Evolutionary conservation across 73 alveolate species (phyloP).

Genomic region (Urostyla sp.): DNA sequence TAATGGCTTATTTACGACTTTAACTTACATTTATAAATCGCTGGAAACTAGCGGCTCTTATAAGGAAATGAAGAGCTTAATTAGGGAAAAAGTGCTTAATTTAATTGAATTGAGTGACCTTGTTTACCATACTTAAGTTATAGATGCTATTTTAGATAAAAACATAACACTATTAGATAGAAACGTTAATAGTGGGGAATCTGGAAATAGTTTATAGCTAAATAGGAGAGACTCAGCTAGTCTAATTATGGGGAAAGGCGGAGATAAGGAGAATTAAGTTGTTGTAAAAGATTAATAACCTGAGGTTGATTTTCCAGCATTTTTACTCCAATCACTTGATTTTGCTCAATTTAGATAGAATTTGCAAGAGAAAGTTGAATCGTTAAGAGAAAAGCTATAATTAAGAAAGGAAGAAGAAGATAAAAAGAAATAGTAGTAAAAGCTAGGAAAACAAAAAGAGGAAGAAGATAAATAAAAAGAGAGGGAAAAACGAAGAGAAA

Average conservation of each 20-base stretch:
- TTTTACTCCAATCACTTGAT: background rate
- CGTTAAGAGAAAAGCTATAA: background rate
- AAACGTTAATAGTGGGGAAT: background rate
- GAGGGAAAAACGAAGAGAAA: background rate
- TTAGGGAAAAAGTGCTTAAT: slow-evolving; percentile 45
- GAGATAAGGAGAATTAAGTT: background rate
- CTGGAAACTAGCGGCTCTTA: background rate
- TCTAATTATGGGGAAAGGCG: no score
- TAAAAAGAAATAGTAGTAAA: background rate
- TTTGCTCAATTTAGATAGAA: background rate
- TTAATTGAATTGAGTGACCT: slow-evolving; percentile 44
- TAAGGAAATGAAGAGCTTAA: slow-evolving; percentile 2
- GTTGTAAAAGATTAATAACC: background rate
- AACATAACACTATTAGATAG: background rate
- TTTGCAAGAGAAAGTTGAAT: background rate
- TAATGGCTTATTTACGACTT: slow-evolving; percentile 25
- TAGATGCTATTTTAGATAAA: slow-evolving; percentile 10
- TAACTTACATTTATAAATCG: background rate
- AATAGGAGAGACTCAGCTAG: background rate
- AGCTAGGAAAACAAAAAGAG: background rate
- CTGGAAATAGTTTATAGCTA: background rate
- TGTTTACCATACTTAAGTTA: slow-evolving; percentile 39
- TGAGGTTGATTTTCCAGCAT: slow-evolving; percentile 16
- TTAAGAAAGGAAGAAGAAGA: slow-evolving; percentile 22
- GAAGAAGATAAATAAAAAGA: background rate